These are phyloP conservation scores for Aspergillus incahuasiensis DNA, from an alignment of 495 filamentous ascomycete genomes.

Conservation along the genomic window DNA sequence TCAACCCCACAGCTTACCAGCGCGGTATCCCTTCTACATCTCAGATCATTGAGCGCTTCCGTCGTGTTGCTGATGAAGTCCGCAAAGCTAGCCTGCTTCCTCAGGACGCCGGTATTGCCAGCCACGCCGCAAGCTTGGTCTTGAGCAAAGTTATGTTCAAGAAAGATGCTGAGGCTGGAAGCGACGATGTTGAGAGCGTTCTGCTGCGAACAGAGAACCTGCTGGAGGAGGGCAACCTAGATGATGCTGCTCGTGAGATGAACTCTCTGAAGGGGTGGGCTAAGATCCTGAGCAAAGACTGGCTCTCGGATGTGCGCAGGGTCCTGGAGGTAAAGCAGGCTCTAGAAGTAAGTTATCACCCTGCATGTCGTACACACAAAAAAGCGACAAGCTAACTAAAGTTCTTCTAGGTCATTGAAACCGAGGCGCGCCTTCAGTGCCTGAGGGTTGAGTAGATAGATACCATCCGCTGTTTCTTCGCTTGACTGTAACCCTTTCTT, in stretches of 20 bases:
- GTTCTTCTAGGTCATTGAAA: slow-evolving; percentile 41
- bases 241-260: slow-evolving; percentile 91
- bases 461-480: slow-evolving; percentile 30
- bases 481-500: slow-evolving; percentile 34
- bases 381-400: slow-evolving; percentile 20
- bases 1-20: slow-evolving; percentile 92
- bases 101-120: slow-evolving; percentile 88
- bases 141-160: slow-evolving; percentile 91
- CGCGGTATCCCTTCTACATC: slow-evolving; percentile 76
- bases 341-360: slow-evolving; percentile 65
- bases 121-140: slow-evolving; percentile 81
- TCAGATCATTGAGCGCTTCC: slow-evolving; percentile 91
- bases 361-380: neutral
- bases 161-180: slow-evolving; percentile 79
- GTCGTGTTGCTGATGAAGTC: slow-evolving; percentile 87
- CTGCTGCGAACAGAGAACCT: slow-evolving; percentile 80
- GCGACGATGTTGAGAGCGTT: slow-evolving; percentile 92
- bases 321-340: slow-evolving; percentile 94
- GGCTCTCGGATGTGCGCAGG: slow-evolving; percentile 81
- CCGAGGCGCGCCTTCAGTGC: slow-evolving; percentile 47
- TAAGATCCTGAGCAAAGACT: slow-evolving; percentile 86
- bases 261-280: slow-evolving; percentile 89
- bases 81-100: slow-evolving; percentile 89
- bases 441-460: slow-evolving; percentile 44
- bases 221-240: slow-evolving; percentile 87